These are phyloP conservation scores for Septoria linicola DNA, from an alignment of 2,329 filamentous ascomycete species.

Conservation along the genomic window DNA sequence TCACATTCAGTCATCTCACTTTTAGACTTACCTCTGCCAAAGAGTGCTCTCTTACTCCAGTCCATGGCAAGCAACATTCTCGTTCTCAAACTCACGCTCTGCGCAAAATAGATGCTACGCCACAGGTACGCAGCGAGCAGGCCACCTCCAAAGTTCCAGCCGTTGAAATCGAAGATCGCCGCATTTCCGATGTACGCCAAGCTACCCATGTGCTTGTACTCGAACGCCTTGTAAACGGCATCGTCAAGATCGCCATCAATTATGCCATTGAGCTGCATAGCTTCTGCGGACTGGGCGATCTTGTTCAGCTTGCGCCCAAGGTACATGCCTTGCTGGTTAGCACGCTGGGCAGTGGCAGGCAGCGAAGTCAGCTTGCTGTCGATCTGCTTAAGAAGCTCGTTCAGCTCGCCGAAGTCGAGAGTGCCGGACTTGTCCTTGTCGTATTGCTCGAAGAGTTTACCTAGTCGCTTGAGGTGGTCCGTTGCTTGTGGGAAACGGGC, in stretches of 20 bases:
- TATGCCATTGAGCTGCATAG: constrained; percentile 75
- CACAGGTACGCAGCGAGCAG: constrained; percentile 93
- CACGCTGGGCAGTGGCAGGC: constrained; percentile 91
- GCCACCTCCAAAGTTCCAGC: constrained; percentile 75
- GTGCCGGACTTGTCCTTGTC: constrained; percentile 92
- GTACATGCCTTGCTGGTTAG: constrained; percentile 93
- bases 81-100: constrained; percentile 91
- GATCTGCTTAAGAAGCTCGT: constrained; percentile 85
- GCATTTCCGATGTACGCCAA: constrained; percentile 96
- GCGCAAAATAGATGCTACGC: constrained; percentile 94
- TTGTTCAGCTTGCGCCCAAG: constrained; percentile 93
- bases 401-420: constrained; percentile 88
- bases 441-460: constrained; percentile 87
- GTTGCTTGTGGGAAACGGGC: constrained; percentile 88
- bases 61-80: constrained; percentile 92
- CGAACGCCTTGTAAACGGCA: constrained; percentile 88
- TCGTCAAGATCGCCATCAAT: constrained; percentile 88
- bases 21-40: constrained; percentile 77
- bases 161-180: constrained; percentile 87
- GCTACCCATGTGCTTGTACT: constrained; percentile 88
- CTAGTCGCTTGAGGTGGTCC: constrained; percentile 81
- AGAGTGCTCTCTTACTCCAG: constrained; percentile 94
- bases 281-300: constrained; percentile 73
- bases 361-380: constrained; percentile 92
- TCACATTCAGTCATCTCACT: neutral